Conservation (phyloP, 352 stramenopile genomes). For the Phytopythium chamaehyphon region DNA sequence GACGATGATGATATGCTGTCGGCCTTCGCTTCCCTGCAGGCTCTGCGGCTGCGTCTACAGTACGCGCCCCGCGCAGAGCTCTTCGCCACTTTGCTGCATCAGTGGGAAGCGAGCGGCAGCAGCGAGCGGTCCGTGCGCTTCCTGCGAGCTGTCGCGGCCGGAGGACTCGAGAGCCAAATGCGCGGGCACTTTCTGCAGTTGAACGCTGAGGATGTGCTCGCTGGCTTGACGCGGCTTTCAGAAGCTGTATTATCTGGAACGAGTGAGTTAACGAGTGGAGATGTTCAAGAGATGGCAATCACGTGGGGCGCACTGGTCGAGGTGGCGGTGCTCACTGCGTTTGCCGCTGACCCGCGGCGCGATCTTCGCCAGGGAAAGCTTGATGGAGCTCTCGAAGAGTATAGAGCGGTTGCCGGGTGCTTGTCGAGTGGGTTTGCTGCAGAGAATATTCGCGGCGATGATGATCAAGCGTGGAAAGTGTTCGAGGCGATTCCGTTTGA, state of each 20-base stretch:
- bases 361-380: too few relatives aligned
- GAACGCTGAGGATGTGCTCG: constrained; percentile 21
- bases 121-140: constrained; percentile 9
- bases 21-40: background rate
- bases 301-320: constrained; percentile 7
- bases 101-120: constrained; percentile 13
- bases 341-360: background rate
- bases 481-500: constrained; percentile 18
- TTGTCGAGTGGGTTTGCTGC: too few relatives aligned
- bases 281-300: constrained; percentile 1
- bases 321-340: background rate
- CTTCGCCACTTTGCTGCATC: constrained; percentile 9
- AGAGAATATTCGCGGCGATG: background rate
- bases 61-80: constrained; percentile 4
- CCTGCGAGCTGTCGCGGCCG: constrained; percentile 18
- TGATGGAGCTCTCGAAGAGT: too few relatives aligned
- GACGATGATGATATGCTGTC: too few relatives aligned
- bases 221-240: constrained; percentile 14
- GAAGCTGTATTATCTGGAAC: background rate
- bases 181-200: constrained; percentile 26
- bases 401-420: too few relatives aligned
- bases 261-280: constrained; percentile 1
- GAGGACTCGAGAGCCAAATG: constrained; percentile 25
- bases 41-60: background rate
- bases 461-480: constrained; percentile 10